These are phyloP conservation scores for Vigna unguiculata DNA, from an alignment of 306 rosid species.

Conservation along the genomic window DNA sequence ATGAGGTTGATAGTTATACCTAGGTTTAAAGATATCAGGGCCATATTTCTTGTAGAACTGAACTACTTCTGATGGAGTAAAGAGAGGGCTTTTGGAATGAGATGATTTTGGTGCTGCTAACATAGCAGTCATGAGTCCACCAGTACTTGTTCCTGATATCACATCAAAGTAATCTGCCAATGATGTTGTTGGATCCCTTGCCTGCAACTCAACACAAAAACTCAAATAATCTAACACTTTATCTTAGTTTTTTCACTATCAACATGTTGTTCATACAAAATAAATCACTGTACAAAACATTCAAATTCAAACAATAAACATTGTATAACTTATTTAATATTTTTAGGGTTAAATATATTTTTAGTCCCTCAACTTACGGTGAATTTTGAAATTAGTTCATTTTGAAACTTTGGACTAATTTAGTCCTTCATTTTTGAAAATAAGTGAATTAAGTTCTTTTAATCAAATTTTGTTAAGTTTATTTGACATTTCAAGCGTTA, in stretches of 20 bases:
- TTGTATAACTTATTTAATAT: too few species aligned
- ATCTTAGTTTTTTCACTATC: background rate
- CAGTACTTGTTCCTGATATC: conserved; percentile 43
- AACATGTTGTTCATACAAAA: background rate
- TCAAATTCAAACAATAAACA: too few species aligned
- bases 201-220: conserved; percentile 12
- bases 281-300: too few species aligned
- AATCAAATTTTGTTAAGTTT: too few species aligned
- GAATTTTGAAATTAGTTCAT: too few species aligned
- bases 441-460: too few species aligned
- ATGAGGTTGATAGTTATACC: background rate
- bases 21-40: conserved; percentile 26
- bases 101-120: background rate
- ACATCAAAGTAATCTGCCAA: conserved; percentile 44
- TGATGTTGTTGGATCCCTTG: conserved; percentile 2
- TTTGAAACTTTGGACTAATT: too few species aligned
- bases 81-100: background rate
- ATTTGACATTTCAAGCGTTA: too few species aligned
- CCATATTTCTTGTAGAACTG: background rate
- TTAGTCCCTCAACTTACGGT: too few species aligned
- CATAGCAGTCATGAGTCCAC: conserved; percentile 34
- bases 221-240: background rate
- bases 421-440: too few species aligned
- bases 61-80: background rate
- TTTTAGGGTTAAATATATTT: too few species aligned